Conservation (phyloP, 495 filamentous ascomycete genomes). For the Penicillium pancosmium region DNA sequence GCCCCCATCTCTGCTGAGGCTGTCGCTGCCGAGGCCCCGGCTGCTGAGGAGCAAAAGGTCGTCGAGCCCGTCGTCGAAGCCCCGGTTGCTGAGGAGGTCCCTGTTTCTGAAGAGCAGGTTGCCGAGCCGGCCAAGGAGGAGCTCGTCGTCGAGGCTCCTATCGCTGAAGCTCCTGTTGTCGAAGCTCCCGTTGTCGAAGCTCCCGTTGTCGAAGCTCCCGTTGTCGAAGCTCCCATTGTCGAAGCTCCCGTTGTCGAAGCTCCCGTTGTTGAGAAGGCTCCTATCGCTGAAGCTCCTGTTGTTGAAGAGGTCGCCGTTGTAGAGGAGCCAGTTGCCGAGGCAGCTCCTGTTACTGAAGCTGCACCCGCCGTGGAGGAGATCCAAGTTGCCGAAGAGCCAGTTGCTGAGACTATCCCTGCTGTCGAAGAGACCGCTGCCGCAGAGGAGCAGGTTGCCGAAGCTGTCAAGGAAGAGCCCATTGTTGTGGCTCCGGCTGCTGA, state of each 20-base stretch:
- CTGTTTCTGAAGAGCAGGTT: no score
- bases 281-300: background rate
- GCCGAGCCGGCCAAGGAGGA: no score
- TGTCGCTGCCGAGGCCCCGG: background rate
- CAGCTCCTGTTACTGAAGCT: no score
- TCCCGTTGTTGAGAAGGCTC: conserved; percentile 1
- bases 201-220: no score
- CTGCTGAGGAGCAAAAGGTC: conserved; percentile 1
- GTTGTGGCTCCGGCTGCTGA: background rate
- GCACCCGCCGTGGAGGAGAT: background rate
- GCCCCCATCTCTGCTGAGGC: conserved; percentile 1
- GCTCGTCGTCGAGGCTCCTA: background rate
- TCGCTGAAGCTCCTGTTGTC: background rate
- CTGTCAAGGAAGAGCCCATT: background rate
- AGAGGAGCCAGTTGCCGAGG: background rate
- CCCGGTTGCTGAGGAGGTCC: background rate
- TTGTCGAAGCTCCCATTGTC: background rate
- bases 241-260: conserved; percentile 8
- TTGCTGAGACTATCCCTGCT: background rate
- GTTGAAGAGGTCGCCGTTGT: conserved; percentile 2
- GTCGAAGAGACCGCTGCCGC: background rate
- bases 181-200: no score
- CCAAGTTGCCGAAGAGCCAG: conserved; percentile 1
- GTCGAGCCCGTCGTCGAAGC: background rate
- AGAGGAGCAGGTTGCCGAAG: background rate